phyloP scores from a whole-genome alignment of 1,139 yeast species.

The Candida tetrigidarum region DNA sequence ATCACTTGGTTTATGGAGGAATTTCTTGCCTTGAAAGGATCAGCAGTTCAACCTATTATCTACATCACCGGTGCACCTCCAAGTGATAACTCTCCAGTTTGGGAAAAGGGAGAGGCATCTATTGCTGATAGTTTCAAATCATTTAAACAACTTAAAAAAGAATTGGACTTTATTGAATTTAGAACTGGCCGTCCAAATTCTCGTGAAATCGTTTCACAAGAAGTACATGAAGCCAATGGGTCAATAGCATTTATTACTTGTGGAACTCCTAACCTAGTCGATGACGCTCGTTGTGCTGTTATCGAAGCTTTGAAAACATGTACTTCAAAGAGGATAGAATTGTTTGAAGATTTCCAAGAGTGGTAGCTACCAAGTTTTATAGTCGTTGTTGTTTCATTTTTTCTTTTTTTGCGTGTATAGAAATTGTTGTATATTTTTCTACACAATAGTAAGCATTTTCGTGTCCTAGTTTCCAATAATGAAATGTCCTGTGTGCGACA shows the following conservation, averaged over 20 bases:
- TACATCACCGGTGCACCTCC: conserved; percentile 28
- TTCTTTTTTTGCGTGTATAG: no score
- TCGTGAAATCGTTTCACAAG: conserved; percentile 30
- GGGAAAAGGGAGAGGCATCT: not conserved
- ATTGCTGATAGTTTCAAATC: not conserved
- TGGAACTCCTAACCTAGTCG: conserved; percentile 44
- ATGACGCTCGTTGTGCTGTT: conserved; percentile 34
- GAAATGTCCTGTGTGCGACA: not conserved
- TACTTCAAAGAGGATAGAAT: conserved; percentile 24
- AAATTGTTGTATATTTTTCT: no score
- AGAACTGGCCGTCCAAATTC: conserved; percentile 45
- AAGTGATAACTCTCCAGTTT: not conserved
- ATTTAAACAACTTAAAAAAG: conserved; percentile 7
- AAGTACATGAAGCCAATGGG: conserved; percentile 31
- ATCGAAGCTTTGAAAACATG: conserved; percentile 17
- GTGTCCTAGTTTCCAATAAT: not conserved
- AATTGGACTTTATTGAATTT: conserved; percentile 36
- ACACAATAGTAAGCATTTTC: not conserved
- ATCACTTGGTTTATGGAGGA: conserved; percentile 35
- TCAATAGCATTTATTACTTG: conserved; percentile 45
- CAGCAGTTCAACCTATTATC: conserved; percentile 37
- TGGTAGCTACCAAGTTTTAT: conserved; percentile 15
- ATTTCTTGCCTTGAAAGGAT: conserved; percentile 29
- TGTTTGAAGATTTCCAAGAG: conserved; percentile 24
- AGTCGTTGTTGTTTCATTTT: not conserved